Conservation (phyloP, 345 rosid genomes). For the Aquilaria sinensis region DNA sequence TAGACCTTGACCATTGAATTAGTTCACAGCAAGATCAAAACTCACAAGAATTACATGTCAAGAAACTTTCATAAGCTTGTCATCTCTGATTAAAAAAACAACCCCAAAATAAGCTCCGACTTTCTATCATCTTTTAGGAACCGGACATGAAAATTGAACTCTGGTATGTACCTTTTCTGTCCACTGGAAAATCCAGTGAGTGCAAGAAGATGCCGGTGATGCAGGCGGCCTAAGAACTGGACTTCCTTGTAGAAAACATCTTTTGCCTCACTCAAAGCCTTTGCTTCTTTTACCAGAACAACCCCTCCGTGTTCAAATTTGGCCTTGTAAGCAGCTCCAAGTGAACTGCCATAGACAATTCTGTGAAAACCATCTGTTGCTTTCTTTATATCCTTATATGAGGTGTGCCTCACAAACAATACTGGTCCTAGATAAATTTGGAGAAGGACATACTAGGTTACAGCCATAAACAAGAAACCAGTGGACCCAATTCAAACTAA, state of each 20-base stretch:
- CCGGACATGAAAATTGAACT: background rate
- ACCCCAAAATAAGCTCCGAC: background rate
- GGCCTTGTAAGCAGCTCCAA: constrained; percentile 70
- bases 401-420: constrained; percentile 46
- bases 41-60: too few relatives aligned
- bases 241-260: constrained; percentile 64
- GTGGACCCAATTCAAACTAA: background rate
- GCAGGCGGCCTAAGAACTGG: constrained; percentile 67
- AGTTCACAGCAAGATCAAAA: too few relatives aligned
- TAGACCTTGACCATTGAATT: too few relatives aligned
- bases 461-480: background rate
- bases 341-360: constrained; percentile 50
- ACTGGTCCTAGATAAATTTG: constrained; percentile 38
- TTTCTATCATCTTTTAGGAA: background rate
- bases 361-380: constrained; percentile 72
- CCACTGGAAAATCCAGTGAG: constrained; percentile 77
- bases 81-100: too few relatives aligned
- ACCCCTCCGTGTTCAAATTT: constrained; percentile 59
- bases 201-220: constrained; percentile 90
- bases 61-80: too few relatives aligned
- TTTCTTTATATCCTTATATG: constrained; percentile 64
- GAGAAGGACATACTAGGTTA: background rate
- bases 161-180: constrained; percentile 44
- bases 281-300: constrained; percentile 70
- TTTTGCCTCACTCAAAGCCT: constrained; percentile 35